Evolutionary conservation across 352 stramenopile genomes (phyloP), one percentile per base, ranked within the genome.

Genomic region (Globisporangium alternatum): DNA sequence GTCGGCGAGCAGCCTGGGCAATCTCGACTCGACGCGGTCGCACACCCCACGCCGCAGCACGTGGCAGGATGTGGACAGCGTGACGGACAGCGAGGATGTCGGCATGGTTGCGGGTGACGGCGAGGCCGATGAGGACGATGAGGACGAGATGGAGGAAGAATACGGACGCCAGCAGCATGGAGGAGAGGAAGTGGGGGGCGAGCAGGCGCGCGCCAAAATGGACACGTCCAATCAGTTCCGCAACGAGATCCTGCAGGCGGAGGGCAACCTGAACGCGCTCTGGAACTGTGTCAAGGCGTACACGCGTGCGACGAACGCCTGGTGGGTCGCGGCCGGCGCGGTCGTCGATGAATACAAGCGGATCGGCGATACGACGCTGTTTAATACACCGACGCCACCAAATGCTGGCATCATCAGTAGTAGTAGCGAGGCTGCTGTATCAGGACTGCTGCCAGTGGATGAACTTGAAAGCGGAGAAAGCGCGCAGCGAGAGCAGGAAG

Each of bases 271-370:
- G 17, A 86, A 84, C 64, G 85, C 85, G 9, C 67, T 94, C 12
- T 92, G 80, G 78, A 89, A 92, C 60, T 90, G 81, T 59, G 71
- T 92, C 9, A 71, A 81, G 30, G 75, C 80, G 9, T 88, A 88
- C 48, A 70, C 77, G 56, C 76, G 78, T n/a, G 81, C 85, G 12
- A 90, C 85, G 7, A 73, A 77, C 25, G 69, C 83, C n/a, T 92
- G 80, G 81, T 86, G 72, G 70, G 64, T 67, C 0, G 80, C 81
- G 0, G 75, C 84, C 0, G 47, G 61, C 1, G 81, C 81, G 0
- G 80, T 94, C 0, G 47, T 79, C 25, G 75, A 89, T 17, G 83
- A 94, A 52, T 90, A 90, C 53, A 81, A 83, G 62, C 72, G 85
- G 15, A 66, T 90, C 22, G 67, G 70, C 1, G 72, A 82, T 1